These are phyloP conservation scores for Pseudoneurospora amorphoporcata DNA, from an alignment of 495 filamentous ascomycete species.

Conservation along the genomic window DNA sequence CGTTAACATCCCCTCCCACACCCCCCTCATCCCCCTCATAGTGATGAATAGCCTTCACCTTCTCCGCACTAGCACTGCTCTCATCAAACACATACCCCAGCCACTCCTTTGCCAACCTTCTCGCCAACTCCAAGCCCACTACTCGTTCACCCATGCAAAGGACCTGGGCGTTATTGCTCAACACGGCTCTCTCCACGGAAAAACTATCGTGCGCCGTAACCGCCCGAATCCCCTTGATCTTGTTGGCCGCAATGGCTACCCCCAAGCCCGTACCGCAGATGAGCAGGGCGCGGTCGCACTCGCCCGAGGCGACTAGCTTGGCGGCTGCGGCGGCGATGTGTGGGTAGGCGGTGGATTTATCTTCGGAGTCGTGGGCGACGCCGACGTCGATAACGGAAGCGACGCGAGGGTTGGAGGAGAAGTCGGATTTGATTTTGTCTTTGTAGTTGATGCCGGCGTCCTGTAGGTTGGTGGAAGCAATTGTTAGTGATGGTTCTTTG, in stretches of 20 bases:
- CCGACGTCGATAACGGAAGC: constrained; percentile 59
- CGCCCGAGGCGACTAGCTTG: constrained; percentile 54
- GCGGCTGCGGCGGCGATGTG: constrained; percentile 65
- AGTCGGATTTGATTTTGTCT: constrained; percentile 62
- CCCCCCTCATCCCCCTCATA: constrained; percentile 46
- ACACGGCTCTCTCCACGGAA: constrained; percentile 67
- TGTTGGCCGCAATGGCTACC: constrained; percentile 80
- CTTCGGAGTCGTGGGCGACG: constrained; percentile 33
- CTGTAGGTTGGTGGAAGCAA: constrained; percentile 21
- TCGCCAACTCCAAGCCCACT: constrained; percentile 68
- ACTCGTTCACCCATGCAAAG: constrained; percentile 83
- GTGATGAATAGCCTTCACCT: constrained; percentile 65
- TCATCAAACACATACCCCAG: constrained; percentile 73
- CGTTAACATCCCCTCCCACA: constrained; percentile 1
- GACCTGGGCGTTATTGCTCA: constrained; percentile 82
- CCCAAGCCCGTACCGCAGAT: constrained; percentile 84
- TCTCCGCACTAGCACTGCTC: constrained; percentile 57
- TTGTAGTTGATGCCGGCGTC: constrained; percentile 74
- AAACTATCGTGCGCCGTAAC: constrained; percentile 84
- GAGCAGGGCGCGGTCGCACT: constrained; percentile 68
- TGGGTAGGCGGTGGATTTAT: constrained; percentile 71
- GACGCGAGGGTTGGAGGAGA: constrained; percentile 58
- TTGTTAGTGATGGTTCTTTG: constrained; percentile 6
- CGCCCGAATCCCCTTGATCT: constrained; percentile 72
- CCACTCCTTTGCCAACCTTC: constrained; percentile 71